Evolutionary conservation across 2,329 filamentous ascomycete species (phyloP), one percentile per base, ranked within the genome.

Genomic region (Clathrospora elynae): DNA sequence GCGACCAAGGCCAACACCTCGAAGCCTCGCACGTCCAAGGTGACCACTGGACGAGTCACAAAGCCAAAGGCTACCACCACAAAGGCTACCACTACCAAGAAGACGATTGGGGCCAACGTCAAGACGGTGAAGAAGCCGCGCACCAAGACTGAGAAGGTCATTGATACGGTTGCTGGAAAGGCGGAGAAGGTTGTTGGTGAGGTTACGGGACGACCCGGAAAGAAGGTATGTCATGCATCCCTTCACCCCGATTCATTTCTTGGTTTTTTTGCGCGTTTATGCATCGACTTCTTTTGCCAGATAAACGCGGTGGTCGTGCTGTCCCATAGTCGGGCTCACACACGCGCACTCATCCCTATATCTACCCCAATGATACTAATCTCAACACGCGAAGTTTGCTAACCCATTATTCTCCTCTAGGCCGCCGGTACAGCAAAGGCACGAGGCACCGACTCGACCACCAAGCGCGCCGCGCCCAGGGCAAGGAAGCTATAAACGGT

Each of bases 1-100:
- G 55, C 66, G 28, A 70, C 23, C 24, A 45, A 45, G 29, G 41
- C 39, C 9, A 17, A 28, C 13, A 30, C 35, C n/a, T n/a, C n/a
- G n/a, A n/a, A n/a, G n/a, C n/a, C n/a, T n/a, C n/a, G n/a, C 18
- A 73, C 70, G 33, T 66, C 67, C 61, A 73, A 71, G 57, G 67
- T 72, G 36, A 62, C 62, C 43, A 61, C 59, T n/a, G n/a, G 7
- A 54, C 38, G 2, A 35, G 17, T 2, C n/a, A 30, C 23, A n/a
- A 28, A 24, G 11, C 20, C 26, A 14, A 19, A 16, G 6, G 24
- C 23, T 12, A 30, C 34, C 10, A 16, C 29, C 11, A 19, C 55
- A 12, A 59, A 54, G 23, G 25, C 50, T 5, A 42, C 50, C 2
- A 45, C 48, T 5, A 41, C 37, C 4, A 52, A 47, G 35, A 43